These are phyloP conservation scores for Saccharomyces jurei DNA, from an alignment of 805 yeast genomes.

Conservation along the genomic window DNA sequence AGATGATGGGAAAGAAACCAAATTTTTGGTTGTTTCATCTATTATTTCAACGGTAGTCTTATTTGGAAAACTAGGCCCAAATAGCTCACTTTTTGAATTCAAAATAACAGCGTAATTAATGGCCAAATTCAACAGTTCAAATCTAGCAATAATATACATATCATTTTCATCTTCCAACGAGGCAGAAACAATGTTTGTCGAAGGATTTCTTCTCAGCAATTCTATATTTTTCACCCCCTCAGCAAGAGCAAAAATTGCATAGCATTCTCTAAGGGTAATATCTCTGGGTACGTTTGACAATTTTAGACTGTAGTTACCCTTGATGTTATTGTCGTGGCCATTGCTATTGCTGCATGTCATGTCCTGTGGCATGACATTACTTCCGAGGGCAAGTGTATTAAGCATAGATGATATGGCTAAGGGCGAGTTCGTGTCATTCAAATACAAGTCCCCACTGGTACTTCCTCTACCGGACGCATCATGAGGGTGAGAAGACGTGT, in stretches of 20 bases:
- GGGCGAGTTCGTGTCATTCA: slow-evolving; percentile 21
- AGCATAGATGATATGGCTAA: slow-evolving; percentile 26
- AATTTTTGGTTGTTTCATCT: slow-evolving; percentile 29
- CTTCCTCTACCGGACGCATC: not conserved
- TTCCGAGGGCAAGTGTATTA: slow-evolving; percentile 20
- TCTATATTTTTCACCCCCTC: slow-evolving; percentile 50
- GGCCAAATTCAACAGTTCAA: slow-evolving; percentile 39
- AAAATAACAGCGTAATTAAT: slow-evolving; percentile 35
- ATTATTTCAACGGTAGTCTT: slow-evolving; percentile 35
- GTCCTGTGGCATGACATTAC: slow-evolving; percentile 6
- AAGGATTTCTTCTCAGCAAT: slow-evolving; percentile 3
- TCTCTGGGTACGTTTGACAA: slow-evolving; percentile 57
- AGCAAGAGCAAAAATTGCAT: slow-evolving; percentile 61
- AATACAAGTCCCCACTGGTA: not conserved
- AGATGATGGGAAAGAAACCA: slow-evolving; percentile 6
- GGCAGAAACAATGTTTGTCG: not conserved
- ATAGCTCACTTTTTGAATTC: slow-evolving; percentile 36
- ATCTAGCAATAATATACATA: slow-evolving; percentile 38
- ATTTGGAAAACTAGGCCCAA: slow-evolving; percentile 41
- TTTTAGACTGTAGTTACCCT: slow-evolving; percentile 30
- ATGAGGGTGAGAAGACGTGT: slow-evolving; percentile 2
- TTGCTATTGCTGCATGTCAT: slow-evolving; percentile 7
- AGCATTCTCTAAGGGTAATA: slow-evolving; percentile 57
- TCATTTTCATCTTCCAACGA: slow-evolving; percentile 9
- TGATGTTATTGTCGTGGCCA: not conserved